Base-by-base conservation (phyloP, 2,329 filamentous ascomycete genomes). In the Sordariomycetes sp. region DNA sequence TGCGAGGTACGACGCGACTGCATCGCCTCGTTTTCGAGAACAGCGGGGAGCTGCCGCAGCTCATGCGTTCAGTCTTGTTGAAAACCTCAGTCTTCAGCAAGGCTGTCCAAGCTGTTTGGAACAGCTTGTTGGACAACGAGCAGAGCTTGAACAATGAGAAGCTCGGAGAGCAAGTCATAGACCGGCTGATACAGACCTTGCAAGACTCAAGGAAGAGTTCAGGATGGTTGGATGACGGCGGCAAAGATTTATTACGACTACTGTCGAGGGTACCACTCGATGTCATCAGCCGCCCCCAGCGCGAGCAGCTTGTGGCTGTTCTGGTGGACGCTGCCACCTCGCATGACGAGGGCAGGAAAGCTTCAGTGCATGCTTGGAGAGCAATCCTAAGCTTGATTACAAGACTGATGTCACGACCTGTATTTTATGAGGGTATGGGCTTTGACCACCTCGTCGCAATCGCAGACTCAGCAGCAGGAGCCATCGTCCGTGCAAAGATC, bases 321-420 rank as follows among this genome's bases (percentile, higher is more conserved):
- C 40, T 66, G 3, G 26, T 41, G 4, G 33, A 19, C 14, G 20
- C 12, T 6, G 21, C 9, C 17, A 19, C 21, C 11, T n/a, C 19
- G 7, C 11, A 24, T 6, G 27, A 30, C 8, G 16, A n/a, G 11
- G 5, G 46, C 2, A 49, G 48, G 19, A 42, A 45, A 16, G 32
- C 53, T 4, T 39, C 51, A 4, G 21, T 51, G 3, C 43, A 51
- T 8, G 42, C 47, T 8, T 63, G 58, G 54, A 58, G 53, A 32
- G 38, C 54, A 8, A 44, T 67, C 5, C 49, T 75, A 6, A 57
- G 61, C 15, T 43, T 75, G 31, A 59, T 64, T 41, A 48, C 60
- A 3, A 73, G 68, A 43, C 49, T 73, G 17, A 70, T 72, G 61
- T 48, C 51, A 5, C 58, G 60, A n/a, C 60, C 70, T 1, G 71